Base-by-base conservation (phyloP, 2,329 filamentous ascomycete genomes). In the Exophiala viscosa region DNA sequence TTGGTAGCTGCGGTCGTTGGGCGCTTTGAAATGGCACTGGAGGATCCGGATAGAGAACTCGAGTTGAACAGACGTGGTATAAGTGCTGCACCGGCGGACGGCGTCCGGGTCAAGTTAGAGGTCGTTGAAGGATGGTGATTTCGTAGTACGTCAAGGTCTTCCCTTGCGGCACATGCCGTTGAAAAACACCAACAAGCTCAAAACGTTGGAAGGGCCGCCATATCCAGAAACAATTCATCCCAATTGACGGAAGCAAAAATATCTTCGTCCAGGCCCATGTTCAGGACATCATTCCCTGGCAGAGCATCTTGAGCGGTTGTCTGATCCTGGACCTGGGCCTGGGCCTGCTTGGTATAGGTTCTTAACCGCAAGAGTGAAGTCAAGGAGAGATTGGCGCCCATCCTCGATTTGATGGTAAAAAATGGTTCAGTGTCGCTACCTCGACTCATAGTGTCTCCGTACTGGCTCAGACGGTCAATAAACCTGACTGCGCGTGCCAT, bases 1-100 rank as follows among this genome's bases (percentile, higher is more conserved):
- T 71, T 96, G 57, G 66, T 96, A 45, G 90, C 90, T 17, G 78
- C 81, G 8, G 83, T 87, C 77, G 78, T 91, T n/a, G 44, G 33
- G 5, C 43, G 47, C 10, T 54, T 55, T 18, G 70, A 79, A 63
- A 79, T 83, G 55, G 79, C 84, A 66, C 70, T 83, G 64, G 84
- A 87, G 63, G 81, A 88, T 70, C 74, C 73, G 20, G 69, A 74
- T 48, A 70, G 69, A 39, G 82, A 86, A 60, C 65, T 91, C 41
- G 69, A 79, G 43, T 82, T 28, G 23, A 28, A 28, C 8, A 5
- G 23, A 28, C 23, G 23, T 28, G 23, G 23, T 28, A 28, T 28
- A 5, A 28, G 23, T 28, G 8, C 23, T 28, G 23, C 23, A 7
- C 23, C 23, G 23, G 23, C 23, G 8, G 23, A 28, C 23, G 23